Evolutionary conservation across 2,329 filamentous ascomycete genomes (phyloP).

Genomic region (Fusarium nurragi): DNA sequence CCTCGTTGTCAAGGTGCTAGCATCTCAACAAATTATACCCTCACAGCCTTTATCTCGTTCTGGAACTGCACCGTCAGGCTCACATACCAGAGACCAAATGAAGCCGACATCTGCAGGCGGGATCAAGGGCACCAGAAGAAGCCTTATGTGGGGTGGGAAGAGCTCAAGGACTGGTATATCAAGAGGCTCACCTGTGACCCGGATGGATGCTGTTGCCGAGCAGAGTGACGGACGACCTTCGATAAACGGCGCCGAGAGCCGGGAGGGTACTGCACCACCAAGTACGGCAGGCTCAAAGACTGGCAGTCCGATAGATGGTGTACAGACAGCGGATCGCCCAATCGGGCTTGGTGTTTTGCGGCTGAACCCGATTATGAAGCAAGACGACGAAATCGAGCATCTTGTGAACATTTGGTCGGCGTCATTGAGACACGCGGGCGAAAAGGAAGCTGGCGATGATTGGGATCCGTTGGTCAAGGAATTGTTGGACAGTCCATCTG

Average conservation of each 20-base stretch:
- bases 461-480: constrained; percentile 79
- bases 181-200: constrained; percentile 57
- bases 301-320: constrained; percentile 34
- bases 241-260: constrained; percentile 52
- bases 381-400: constrained; percentile 77
- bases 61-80: constrained; percentile 55
- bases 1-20: constrained; percentile 82
- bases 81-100: constrained; percentile 55
- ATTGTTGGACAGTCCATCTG: constrained; percentile 77
- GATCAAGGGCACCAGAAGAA: constrained; percentile 67
- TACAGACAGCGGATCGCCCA: constrained; percentile 60
- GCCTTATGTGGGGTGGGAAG: constrained; percentile 76
- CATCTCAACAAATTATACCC: constrained; percentile 60
- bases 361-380: constrained; percentile 78
- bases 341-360: constrained; percentile 82
- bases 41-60: constrained; percentile 62
- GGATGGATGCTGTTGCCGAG: constrained; percentile 68
- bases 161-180: constrained; percentile 64
- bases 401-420: constrained; percentile 82
- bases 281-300: constrained; percentile 65
- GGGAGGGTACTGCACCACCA: constrained; percentile 59
- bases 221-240: constrained; percentile 54
- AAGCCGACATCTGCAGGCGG: constrained; percentile 61
- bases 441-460: constrained; percentile 69
- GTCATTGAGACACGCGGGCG: constrained; percentile 60